Base-by-base conservation (phyloP, 192 early-diverging fungal species). In the Mortierella claussenii region DNA sequence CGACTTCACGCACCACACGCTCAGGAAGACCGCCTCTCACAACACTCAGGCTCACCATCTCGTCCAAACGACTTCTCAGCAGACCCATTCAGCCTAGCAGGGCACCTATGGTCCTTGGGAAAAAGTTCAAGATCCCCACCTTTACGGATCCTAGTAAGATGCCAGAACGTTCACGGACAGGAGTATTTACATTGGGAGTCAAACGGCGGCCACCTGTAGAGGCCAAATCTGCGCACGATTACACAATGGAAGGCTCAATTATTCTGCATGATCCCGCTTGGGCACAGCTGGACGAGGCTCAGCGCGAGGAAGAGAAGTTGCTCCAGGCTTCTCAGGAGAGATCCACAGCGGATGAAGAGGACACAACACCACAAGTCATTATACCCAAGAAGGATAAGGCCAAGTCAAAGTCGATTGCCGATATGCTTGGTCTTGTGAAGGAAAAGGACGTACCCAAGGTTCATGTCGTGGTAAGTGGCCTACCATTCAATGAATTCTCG, bases 231-330 rank as follows among this genome's bases (percentile, higher is more conserved):
- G 82, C 93, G 21, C 89, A 97, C 60, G 95, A 96, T 50, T 95
- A 93, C 13, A 91, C 90, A 12, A 87, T 87, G 8, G 90, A 92
- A 47, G 90, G 88, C 24, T 94, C 97, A 1, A 86, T 99, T 33
- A 86, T 99, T 9, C 68, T 99, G 10, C 96, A 92, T 80, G 85
- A 90, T 49, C 96, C 96, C 24, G 81, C 76, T 1, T 73, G 83
- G 58, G 78, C 69, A 13, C 63, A 78, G 40, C 64, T 87, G 18
- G 84, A 87, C 1, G 86, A 86, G 28, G 71, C 81, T 0, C 85
- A 88, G 42, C 63, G 83, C 23, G 59, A 82, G 10, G 80, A 83
- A 31, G 65, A 83, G 33, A 80, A 44, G 27, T 37, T 76, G 9
- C 7, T 76, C 18, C 46, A 69, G 34, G 79, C 79, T 30, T 69